Evolutionary conservation across 2,329 filamentous ascomycete genomes (phyloP), one percentile per base, ranked within the genome.

Genomic region (Botrytis aclada): DNA sequence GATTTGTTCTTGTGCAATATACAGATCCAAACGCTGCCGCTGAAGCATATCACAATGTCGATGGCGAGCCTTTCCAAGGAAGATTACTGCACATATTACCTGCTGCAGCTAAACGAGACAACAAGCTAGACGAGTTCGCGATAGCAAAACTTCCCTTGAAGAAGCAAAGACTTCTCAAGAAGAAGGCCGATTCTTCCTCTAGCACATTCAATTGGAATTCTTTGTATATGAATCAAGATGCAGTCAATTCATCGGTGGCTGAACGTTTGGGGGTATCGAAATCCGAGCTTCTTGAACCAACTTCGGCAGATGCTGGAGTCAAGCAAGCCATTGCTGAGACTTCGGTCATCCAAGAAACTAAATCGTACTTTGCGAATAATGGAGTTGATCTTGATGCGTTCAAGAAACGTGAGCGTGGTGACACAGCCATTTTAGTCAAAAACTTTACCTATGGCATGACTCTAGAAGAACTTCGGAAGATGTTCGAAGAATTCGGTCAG

Each of bases 201-300:
- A 89, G 88, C 66, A 90, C 88, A 1, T 98, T 98, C 84, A 97
- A 95, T 81, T 99, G 96, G 96, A 99, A 99, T 84, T 95, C 95
- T n/a, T 86, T 99, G n/a, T 99, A 96, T 83, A 97, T 99, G 93
- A 98, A 92, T 83, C 92, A 94, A 84, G 95, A 99, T 84, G 93
- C 96, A 69, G 94, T 99, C 70, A 95, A 98, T 83, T 90, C 93
- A 66, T 97, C 95, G 9, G 89, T 97, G 74, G 94, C 96, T 65
- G 89, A 91, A 80, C 92, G 95, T 71, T 86, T 99, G 73, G 95
- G 95, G 64, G 89, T 99, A 73, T 92, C 92, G 72, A 99, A 99
- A 84, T 91, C 94, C 18, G 94, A 97, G 78, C 84, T 99, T 73
- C 86, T 99, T 63, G 95, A 99, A 83, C 96, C 95, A n/a, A 97